Base-by-base conservation (phyloP, 2,329 filamentous ascomycete genomes). In the Emmonsia crescens region DNA sequence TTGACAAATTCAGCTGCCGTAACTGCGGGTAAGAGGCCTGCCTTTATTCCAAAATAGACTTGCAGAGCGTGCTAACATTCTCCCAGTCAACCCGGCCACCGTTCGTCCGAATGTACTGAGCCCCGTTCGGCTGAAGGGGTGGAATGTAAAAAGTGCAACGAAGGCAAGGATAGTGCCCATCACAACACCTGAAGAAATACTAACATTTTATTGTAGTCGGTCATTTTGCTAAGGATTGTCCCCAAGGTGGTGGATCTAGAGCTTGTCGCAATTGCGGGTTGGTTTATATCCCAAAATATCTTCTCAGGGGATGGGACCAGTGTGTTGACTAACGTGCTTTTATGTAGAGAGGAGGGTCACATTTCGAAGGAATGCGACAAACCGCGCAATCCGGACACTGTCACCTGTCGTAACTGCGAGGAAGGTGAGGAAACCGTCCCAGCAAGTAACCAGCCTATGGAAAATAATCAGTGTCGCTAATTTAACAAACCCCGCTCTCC, bases 201-300 rank as follows among this genome's bases (percentile, higher is more conserved):
- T 70, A 54, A 70, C 57, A 31, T 10, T 16, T 12, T 36, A 27
- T 24, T 24, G 33, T 29, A 78, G 77, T 72, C 24, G 77, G 76
- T 9, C 76, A 79, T 57, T 78, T 78, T 62, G 77, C 76, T 0
- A 78, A 78, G 62, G 77, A 80, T 33, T 80, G 78, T 61, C 74
- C 75, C 16, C 70, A 74, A 55, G 68, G 67, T 9, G 64, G 69
- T 57, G 71, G 71, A 51, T 67, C 70, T 24, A 72, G 71, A 55
- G 68, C 74, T 54, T 80, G 78, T 63, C 73, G 73, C 31, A 79
- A 79, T 66, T 80, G 78, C 66, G 76, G 75, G 74, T 76, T 65
- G 69, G 73, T 63, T 38, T 29, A 21, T 38, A 2, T 40, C 52
- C 16, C 5, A 36, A 1, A 10, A 29, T 33, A 31, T 31, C n/a